phyloP scores from a whole-genome alignment of 2,329 filamentous ascomycete species.

The Rhinocladiella similis region DNA sequence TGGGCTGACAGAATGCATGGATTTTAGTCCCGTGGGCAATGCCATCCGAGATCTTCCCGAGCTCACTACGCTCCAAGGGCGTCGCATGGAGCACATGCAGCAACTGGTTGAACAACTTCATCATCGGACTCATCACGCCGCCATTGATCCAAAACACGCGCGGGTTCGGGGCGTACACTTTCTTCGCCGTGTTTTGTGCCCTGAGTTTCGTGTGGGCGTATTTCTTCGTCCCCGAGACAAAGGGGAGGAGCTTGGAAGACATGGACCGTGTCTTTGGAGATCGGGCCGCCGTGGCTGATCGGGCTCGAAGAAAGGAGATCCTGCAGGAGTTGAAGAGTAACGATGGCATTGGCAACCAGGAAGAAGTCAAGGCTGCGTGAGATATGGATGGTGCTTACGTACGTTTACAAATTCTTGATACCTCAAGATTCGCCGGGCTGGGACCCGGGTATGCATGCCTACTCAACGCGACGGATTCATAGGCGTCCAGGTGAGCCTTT shows the following conservation, averaged over 20 bases:
- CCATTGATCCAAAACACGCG: constrained; percentile 59
- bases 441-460: too few species aligned
- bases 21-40: constrained; percentile 41
- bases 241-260: constrained; percentile 56
- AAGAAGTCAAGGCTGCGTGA: constrained; percentile 1
- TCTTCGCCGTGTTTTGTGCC: constrained; percentile 59
- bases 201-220: constrained; percentile 54
- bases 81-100: constrained; percentile 63
- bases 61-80: constrained; percentile 62
- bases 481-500: too few species aligned
- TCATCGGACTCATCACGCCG: constrained; percentile 65
- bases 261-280: constrained; percentile 51
- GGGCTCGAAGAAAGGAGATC: constrained; percentile 3
- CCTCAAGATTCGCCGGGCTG: too few species aligned
- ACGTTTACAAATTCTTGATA: neutral
- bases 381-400: neutral
- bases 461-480: too few species aligned
- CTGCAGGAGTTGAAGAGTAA: constrained; percentile 3
- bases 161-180: constrained; percentile 55
- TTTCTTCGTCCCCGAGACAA: constrained; percentile 60
- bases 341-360: neutral
- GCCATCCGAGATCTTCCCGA: constrained; percentile 63
- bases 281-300: constrained; percentile 2
- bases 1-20: too few species aligned
- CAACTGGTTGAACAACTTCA: constrained; percentile 67